Conservation (phyloP, 2,329 filamentous ascomycete genomes). For the Didymella pomorum region DNA sequence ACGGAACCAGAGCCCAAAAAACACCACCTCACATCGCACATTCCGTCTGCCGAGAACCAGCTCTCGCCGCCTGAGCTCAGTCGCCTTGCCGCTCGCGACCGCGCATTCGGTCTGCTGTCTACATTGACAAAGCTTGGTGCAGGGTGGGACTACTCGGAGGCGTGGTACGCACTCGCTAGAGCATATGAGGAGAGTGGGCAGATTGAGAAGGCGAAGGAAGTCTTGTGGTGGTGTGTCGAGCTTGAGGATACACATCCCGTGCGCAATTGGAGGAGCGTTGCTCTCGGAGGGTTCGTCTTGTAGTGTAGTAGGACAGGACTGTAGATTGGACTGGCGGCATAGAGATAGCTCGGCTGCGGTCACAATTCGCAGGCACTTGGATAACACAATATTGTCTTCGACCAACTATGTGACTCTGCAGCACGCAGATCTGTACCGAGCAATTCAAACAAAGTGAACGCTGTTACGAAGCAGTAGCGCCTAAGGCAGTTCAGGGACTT, state of each 20-base stretch:
- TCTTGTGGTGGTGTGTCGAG: conserved; percentile 97
- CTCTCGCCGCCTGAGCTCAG: conserved; percentile 74
- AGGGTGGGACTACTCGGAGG: conserved; percentile 91
- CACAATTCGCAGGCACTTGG: background rate
- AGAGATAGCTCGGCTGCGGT: background rate
- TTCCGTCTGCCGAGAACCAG: conserved; percentile 46
- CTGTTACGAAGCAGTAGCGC: no score
- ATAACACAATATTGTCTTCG: background rate
- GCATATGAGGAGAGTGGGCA: conserved; percentile 90
- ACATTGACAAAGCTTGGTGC: conserved; percentile 83
- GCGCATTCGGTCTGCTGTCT: conserved; percentile 84
- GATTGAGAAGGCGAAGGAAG: conserved; percentile 85
- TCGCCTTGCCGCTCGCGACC: conserved; percentile 86
- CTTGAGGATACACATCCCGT: conserved; percentile 85
- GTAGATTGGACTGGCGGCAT: background rate
- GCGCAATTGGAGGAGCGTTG: conserved; percentile 77
- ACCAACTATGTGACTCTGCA: no score
- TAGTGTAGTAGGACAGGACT: conserved; percentile 22
- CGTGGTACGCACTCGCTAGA: conserved; percentile 87
- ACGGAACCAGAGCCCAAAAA: conserved; percentile 25
- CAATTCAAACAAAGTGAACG: no score
- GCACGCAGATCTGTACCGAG: no score
- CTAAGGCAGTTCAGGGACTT: no score
- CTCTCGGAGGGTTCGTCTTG: conserved; percentile 44
- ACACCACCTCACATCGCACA: conserved; percentile 62